These are phyloP conservation scores for Hirsutella rhossiliensis DNA, from an alignment of 2,329 filamentous ascomycete species.

Conservation along the genomic window DNA sequence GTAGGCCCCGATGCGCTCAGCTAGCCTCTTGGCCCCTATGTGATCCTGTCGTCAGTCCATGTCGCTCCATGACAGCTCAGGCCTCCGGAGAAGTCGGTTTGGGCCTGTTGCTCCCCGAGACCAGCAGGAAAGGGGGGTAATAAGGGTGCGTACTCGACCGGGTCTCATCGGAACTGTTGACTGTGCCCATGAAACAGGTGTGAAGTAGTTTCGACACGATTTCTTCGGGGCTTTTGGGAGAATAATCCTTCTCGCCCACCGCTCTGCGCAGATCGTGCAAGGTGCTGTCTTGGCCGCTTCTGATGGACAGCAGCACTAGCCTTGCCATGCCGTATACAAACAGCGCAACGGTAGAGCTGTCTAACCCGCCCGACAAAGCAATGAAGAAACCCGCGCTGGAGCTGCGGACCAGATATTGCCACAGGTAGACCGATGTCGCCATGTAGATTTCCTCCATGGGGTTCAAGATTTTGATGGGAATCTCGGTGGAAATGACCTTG, in stretches of 20 bases:
- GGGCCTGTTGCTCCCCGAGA: no score
- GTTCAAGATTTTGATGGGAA: conserved; percentile 10
- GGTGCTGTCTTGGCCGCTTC: conserved; percentile 16
- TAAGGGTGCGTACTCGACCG: background rate
- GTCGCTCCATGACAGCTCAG: no score
- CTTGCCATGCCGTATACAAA: conserved; percentile 38
- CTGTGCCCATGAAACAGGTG: conserved; percentile 46
- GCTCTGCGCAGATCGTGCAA: conserved; percentile 14
- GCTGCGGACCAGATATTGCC: conserved; percentile 42
- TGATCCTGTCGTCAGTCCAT: background rate
- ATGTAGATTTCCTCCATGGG: conserved; percentile 21
- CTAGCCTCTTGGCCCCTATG: background rate
- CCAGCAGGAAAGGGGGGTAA: no score
- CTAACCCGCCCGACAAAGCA: conserved; percentile 28
- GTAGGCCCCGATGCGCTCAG: background rate
- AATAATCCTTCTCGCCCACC: conserved; percentile 20
- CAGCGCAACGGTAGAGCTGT: conserved; percentile 13
- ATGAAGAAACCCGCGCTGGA: conserved; percentile 39
- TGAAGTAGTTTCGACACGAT: conserved; percentile 29
- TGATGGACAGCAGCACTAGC: conserved; percentile 39
- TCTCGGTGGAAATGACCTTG: conserved; percentile 8
- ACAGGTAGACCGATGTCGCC: conserved; percentile 26
- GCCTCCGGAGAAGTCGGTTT: no score
- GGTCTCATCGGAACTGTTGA: background rate
- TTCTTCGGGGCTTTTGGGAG: conserved; percentile 32